Evolutionary conservation across 257 asterid genomes (phyloP).

Genomic region (Solanum habrochaites): DNA sequence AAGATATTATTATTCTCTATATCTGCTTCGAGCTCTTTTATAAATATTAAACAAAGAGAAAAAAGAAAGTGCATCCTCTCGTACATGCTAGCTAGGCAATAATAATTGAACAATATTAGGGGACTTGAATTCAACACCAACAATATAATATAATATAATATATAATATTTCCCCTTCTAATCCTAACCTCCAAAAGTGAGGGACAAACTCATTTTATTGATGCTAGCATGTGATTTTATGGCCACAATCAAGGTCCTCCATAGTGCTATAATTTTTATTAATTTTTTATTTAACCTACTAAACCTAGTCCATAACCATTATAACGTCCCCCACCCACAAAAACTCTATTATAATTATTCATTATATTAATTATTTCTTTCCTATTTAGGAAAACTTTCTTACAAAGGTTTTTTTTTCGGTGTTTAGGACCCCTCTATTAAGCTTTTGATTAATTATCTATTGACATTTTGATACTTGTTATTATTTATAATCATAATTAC

Average conservation of each 20-base stretch:
- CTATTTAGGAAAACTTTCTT: slow-evolving; percentile 18
- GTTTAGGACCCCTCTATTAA: slow-evolving; percentile 3
- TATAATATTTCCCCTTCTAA: slow-evolving; percentile 12
- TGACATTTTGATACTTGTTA: not conserved
- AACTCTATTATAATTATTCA: not conserved
- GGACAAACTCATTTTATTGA: slow-evolving; percentile 48
- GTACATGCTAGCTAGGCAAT: slow-evolving; percentile 21
- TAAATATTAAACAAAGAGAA: not conserved
- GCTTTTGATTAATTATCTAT: not conserved
- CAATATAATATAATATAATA: not conserved
- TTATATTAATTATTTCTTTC: slow-evolving; percentile 7
- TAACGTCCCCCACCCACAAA: not conserved
- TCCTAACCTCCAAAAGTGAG: slow-evolving; percentile 40
- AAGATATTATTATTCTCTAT: not conserved
- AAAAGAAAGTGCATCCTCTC: slow-evolving; percentile 9
- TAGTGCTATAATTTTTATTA: slow-evolving; percentile 3
- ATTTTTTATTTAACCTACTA: slow-evolving; percentile 3
- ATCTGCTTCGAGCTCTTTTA: not conserved
- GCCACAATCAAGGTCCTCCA: slow-evolving; percentile 22
- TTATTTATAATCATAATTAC: slow-evolving; percentile 12
- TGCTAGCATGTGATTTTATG: slow-evolving; percentile 43
- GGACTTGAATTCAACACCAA: not conserved
- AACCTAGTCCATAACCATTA: not conserved
- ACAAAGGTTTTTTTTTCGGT: not conserved
- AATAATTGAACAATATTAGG: not conserved